phyloP scores from a whole-genome alignment of 805 yeast species.

The Candida insectalens region DNA sequence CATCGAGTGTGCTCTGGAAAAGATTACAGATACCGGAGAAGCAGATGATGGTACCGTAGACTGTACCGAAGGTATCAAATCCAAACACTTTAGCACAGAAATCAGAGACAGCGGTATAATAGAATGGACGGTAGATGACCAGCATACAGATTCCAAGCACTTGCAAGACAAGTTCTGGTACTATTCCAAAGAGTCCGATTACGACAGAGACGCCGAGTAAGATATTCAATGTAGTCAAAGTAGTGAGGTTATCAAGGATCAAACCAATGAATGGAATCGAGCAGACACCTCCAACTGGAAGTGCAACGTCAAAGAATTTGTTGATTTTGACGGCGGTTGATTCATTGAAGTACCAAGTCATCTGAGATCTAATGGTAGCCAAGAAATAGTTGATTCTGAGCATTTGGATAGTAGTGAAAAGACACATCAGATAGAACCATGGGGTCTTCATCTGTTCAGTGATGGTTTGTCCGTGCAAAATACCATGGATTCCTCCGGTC shows the following conservation, averaged over 20 bases:
- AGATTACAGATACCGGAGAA: slow-evolving; percentile 76
- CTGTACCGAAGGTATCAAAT: slow-evolving; percentile 81
- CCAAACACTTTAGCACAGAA: slow-evolving; percentile 91
- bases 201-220: slow-evolving; percentile 44
- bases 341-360: slow-evolving; percentile 53
- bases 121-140: slow-evolving; percentile 84
- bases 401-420: slow-evolving; percentile 83
- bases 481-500: slow-evolving; percentile 68
- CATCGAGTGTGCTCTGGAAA: slow-evolving; percentile 61
- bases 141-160: slow-evolving; percentile 59
- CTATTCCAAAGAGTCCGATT: slow-evolving; percentile 66
- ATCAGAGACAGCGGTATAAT: slow-evolving; percentile 88
- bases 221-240: slow-evolving; percentile 44
- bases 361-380: slow-evolving; percentile 81
- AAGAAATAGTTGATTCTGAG: slow-evolving; percentile 86
- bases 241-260: slow-evolving; percentile 63
- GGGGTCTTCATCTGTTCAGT: slow-evolving; percentile 37
- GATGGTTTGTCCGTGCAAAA: slow-evolving; percentile 50
- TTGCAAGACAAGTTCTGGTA: slow-evolving; percentile 40
- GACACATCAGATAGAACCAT: slow-evolving; percentile 73
- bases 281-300: slow-evolving; percentile 81
- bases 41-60: slow-evolving; percentile 80
- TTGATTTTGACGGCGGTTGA: slow-evolving; percentile 48
- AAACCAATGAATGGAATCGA: slow-evolving; percentile 85
- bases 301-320: slow-evolving; percentile 71